Percentiles rank a stretch among this genome's conserved stretches.
Conservation (phyloP, 2,329 filamentous ascomycete genomes). For the Calonectria fujianensis region DNA sequence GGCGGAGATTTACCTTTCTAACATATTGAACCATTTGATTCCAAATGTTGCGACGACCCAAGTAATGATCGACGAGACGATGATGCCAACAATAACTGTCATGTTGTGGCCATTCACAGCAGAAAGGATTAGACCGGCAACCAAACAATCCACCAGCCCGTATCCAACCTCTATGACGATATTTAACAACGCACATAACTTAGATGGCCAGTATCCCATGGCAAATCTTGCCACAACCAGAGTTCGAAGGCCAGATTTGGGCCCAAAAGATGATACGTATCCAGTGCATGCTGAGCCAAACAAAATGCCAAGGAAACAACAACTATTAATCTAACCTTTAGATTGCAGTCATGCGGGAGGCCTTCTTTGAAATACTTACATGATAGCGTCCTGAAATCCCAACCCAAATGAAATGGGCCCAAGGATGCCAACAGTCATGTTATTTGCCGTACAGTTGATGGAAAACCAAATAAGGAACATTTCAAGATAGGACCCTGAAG, state of each 20-base stretch:
- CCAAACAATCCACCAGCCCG: background rate
- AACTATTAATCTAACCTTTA: background rate
- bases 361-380: background rate
- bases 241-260: background rate
- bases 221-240: background rate
- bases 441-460: conserved; percentile 20
- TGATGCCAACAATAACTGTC: background rate
- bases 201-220: background rate
- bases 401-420: background rate
- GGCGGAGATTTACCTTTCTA: background rate
- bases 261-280: background rate
- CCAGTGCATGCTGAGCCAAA: background rate
- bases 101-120: background rate
- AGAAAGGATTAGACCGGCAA: background rate
- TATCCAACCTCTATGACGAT: background rate
- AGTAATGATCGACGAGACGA: conserved; percentile 5
- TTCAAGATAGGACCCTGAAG: background rate
- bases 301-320: background rate
- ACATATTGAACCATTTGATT: conserved; percentile 5
- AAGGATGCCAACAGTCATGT: conserved; percentile 18
- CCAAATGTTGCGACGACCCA: conserved; percentile 14
- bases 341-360: background rate
- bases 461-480: conserved; percentile 19
- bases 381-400: background rate
- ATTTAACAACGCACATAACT: background rate